These are phyloP conservation scores for Hansenula sp. DNA, from an alignment of 1,139 yeast species.

Conservation along the genomic window DNA sequence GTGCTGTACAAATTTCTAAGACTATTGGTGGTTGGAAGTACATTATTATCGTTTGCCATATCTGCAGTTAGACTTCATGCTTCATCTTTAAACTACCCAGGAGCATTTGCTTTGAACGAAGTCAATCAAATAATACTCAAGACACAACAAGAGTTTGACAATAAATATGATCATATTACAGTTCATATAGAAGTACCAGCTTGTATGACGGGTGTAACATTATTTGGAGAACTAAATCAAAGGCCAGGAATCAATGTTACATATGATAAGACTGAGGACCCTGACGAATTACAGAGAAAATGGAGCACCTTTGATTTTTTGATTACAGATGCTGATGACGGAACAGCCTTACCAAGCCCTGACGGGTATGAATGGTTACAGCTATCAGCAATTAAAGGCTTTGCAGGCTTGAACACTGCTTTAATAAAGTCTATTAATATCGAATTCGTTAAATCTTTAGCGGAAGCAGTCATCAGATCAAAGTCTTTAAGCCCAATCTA, in stretches of 20 bases:
- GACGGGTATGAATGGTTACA: constrained; percentile 34
- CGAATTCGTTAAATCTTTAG: constrained; percentile 5
- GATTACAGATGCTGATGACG: constrained; percentile 40
- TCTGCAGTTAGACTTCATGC: constrained; percentile 53
- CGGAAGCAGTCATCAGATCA: constrained; percentile 9
- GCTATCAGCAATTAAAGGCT: constrained; percentile 31
- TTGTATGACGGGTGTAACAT: constrained; percentile 84
- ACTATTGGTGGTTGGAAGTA: constrained; percentile 28
- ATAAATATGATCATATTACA: constrained; percentile 14
- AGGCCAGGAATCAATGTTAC: constrained; percentile 30
- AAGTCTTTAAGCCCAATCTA: constrained; percentile 13
- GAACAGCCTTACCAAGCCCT: constrained; percentile 18
- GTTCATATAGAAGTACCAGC: constrained; percentile 78
- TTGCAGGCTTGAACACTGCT: constrained; percentile 28
- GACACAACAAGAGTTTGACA: constrained; percentile 16
- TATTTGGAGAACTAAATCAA: constrained; percentile 54
- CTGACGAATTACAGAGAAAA: constrained; percentile 28
- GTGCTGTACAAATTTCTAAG: constrained; percentile 29
- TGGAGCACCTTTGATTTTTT: constrained; percentile 61
- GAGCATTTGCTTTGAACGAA: constrained; percentile 65
- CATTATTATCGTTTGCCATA: constrained; percentile 31
- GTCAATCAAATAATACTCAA: constrained; percentile 44
- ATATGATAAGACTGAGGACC: constrained; percentile 75
- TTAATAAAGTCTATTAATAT: constrained; percentile 17
- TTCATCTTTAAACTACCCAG: constrained; percentile 83